Evolutionary conservation across 2,329 filamentous ascomycete species (phyloP).

Genomic region (Periconia sp.): DNA sequence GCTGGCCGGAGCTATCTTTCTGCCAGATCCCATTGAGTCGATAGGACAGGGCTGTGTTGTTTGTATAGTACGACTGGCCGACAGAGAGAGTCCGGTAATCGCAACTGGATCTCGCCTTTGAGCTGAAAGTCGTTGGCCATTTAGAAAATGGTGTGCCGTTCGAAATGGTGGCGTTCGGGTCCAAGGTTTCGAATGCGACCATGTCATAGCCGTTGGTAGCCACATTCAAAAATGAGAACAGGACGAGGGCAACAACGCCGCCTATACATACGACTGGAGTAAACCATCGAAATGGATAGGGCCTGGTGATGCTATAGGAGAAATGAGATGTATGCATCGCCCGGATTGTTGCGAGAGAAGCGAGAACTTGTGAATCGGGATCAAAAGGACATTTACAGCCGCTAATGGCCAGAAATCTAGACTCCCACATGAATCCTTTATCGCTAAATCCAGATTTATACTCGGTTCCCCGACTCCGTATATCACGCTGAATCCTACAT

Average conservation of each 20-base stretch:
- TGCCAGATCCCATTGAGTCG: background rate
- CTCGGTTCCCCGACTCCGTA: no score
- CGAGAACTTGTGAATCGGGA: no score
- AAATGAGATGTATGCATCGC: conserved; percentile 4
- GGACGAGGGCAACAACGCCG: background rate
- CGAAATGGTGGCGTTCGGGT: background rate
- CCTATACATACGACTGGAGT: conserved; percentile 1
- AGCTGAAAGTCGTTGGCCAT: background rate
- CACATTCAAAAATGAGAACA: conserved; percentile 3
- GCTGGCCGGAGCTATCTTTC: no score
- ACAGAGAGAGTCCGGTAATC: background rate
- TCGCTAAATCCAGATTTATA: no score
- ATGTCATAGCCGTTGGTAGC: background rate
- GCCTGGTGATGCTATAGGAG: background rate
- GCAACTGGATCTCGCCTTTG: no score
- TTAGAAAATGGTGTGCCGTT: no score
- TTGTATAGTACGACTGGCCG: background rate
- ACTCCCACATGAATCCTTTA: no score
- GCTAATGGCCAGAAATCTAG: no score
- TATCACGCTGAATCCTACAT: no score
- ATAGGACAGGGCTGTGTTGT: conserved; percentile 2
- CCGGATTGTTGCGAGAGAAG: no score
- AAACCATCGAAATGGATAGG: conserved; percentile 3
- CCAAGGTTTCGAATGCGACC: background rate
- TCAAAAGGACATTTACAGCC: no score